Conservation (phyloP, 1,284 basidiomycete genomes). For the Cerioporus squamosus region DNA sequence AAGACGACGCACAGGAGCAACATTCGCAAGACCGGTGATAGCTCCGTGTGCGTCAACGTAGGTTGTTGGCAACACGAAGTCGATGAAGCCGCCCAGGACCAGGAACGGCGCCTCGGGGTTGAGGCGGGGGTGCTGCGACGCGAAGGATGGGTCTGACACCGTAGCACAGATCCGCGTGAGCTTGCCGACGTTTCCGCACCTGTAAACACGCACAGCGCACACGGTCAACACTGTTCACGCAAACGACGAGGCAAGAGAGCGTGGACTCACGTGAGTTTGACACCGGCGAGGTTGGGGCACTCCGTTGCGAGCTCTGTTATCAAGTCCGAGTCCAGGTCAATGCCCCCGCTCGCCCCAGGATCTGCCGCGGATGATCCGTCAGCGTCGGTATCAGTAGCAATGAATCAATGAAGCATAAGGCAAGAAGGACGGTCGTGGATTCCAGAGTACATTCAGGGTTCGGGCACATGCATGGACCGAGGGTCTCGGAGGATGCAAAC, state of each 20-base stretch:
- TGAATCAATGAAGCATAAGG: background rate
- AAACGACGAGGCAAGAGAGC: background rate
- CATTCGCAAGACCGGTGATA: slow-evolving; percentile 61
- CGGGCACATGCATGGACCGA: background rate
- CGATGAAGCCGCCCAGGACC: slow-evolving; percentile 59
- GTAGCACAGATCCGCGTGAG: slow-evolving; percentile 80
- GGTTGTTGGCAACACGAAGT: slow-evolving; percentile 56
- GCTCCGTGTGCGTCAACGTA: slow-evolving; percentile 55
- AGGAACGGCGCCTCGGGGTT: slow-evolving; percentile 67
- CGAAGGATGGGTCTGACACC: slow-evolving; percentile 65
- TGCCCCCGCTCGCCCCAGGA: slow-evolving; percentile 82
- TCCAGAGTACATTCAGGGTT: background rate
- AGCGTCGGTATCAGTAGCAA: slow-evolving; percentile 1
- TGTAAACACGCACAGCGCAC: slow-evolving; percentile 31
- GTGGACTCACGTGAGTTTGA: slow-evolving; percentile 80
- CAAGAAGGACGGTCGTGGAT: background rate
- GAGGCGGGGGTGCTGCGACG: slow-evolving; percentile 64
- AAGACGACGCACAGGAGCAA: slow-evolving; percentile 47
- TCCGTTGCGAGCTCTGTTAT: slow-evolving; percentile 79
- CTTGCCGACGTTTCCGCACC: slow-evolving; percentile 91
- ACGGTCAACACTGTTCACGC: background rate
- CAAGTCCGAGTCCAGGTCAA: slow-evolving; percentile 87
- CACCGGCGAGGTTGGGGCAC: slow-evolving; percentile 77
- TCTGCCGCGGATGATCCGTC: slow-evolving; percentile 44
- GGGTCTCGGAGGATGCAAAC: background rate